These are phyloP conservation scores for Carex cristatella DNA, from an alignment of 176 grass and related monocot genomes.

Conservation along the genomic window DNA sequence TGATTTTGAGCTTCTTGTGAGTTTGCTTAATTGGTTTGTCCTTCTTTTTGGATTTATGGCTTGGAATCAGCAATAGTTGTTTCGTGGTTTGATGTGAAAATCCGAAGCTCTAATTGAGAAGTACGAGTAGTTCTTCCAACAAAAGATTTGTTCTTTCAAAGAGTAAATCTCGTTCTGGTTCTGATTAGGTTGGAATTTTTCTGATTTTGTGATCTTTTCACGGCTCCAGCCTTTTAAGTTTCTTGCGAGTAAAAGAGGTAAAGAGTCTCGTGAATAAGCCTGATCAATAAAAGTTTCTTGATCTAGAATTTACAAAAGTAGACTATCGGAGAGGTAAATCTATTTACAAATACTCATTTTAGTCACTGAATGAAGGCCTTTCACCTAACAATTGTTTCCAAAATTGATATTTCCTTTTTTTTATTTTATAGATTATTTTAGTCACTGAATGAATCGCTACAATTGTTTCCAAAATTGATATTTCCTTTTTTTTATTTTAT, in stretches of 20 bases:
- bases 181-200: neutral
- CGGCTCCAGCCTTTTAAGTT: neutral
- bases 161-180: neutral
- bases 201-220: neutral
- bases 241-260: neutral
- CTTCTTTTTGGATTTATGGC: neutral
- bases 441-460: too few species aligned
- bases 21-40: neutral
- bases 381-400: too few species aligned
- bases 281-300: neutral
- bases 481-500: too few species aligned
- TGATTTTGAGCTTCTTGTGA: neutral
- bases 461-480: too few species aligned
- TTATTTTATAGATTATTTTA: too few species aligned
- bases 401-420: too few species aligned
- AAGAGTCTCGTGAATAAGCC: neutral
- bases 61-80: neutral
- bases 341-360: too few species aligned
- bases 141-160: neutral
- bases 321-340: neutral
- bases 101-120: neutral
- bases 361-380: too few species aligned
- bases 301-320: neutral
- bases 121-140: neutral
- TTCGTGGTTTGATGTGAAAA: neutral